phyloP scores from a whole-genome alignment of 129 eudicot species.

The Flaveria robusta region DNA sequence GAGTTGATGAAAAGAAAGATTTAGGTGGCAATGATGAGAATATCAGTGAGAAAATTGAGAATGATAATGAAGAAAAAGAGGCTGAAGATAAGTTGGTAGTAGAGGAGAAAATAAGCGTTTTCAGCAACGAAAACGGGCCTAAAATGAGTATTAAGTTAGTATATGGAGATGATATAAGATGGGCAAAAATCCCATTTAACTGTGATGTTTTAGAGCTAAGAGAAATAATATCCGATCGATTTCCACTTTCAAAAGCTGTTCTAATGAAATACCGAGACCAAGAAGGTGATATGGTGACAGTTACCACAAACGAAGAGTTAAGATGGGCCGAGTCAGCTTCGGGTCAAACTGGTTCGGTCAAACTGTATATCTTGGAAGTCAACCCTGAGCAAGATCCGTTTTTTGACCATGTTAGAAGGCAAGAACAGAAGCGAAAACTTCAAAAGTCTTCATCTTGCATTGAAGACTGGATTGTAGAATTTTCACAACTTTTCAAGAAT shows the following conservation, averaged over 20 bases:
- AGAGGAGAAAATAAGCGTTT: slow-evolving; percentile 55
- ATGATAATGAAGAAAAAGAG: slow-evolving; percentile 47
- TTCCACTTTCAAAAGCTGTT: slow-evolving; percentile 62
- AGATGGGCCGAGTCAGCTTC: slow-evolving; percentile 82
- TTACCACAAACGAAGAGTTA: slow-evolving; percentile 77
- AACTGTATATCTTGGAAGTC: slow-evolving; percentile 71
- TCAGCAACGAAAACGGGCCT: slow-evolving; percentile 36
- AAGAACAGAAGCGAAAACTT: slow-evolving; percentile 32
- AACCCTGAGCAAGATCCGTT: slow-evolving; percentile 87
- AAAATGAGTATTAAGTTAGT: slow-evolving; percentile 66
- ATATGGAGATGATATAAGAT: slow-evolving; percentile 92
- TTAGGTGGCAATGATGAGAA: slow-evolving; percentile 17
- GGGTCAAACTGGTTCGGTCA: slow-evolving; percentile 48
- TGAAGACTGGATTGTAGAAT: slow-evolving; percentile 85
- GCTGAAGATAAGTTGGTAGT: slow-evolving; percentile 81
- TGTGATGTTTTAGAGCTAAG: slow-evolving; percentile 65
- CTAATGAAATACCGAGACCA: slow-evolving; percentile 81
- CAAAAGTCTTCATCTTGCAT: slow-evolving; percentile 42
- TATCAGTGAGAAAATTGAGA: slow-evolving; percentile 15
- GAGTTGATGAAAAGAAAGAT: slow-evolving; percentile 21
- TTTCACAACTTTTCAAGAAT: slow-evolving; percentile 80
- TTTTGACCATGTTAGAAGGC: slow-evolving; percentile 43
- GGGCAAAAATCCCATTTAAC: slow-evolving; percentile 66
- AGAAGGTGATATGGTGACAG: slow-evolving; percentile 95
- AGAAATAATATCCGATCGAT: slow-evolving; percentile 62